Conservation (phyloP, 2,329 filamentous ascomycete species). For the Colletotrichum sp. region DNA sequence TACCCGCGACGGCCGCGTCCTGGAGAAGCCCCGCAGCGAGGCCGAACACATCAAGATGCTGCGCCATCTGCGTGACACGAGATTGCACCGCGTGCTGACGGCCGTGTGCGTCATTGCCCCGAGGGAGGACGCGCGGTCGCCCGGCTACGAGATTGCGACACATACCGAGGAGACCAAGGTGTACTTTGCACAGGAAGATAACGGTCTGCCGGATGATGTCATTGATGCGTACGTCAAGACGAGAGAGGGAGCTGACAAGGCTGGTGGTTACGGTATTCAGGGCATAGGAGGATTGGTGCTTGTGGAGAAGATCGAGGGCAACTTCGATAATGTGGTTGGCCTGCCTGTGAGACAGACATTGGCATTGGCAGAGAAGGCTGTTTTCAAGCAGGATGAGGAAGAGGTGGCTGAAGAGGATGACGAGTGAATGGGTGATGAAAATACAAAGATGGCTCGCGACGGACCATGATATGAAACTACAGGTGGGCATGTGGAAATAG, state of each 20-base stretch:
- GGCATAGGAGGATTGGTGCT: slow-evolving; percentile 85
- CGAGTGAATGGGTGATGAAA: slow-evolving; percentile 33
- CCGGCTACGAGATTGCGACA: slow-evolving; percentile 83
- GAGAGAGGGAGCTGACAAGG: slow-evolving; percentile 93
- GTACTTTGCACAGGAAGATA: slow-evolving; percentile 73
- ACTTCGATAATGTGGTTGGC: slow-evolving; percentile 93
- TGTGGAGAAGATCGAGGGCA: slow-evolving; percentile 87
- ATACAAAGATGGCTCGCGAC: neutral
- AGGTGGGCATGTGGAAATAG: neutral
- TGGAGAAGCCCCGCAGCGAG: slow-evolving; percentile 90
- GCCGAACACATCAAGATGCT: slow-evolving; percentile 86
- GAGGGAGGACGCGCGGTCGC: slow-evolving; percentile 77
- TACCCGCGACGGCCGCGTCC: slow-evolving; percentile 72
- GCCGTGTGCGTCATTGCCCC: slow-evolving; percentile 85
- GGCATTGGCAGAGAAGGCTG: slow-evolving; percentile 85
- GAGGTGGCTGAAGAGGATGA: slow-evolving; percentile 56
- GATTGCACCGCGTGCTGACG: slow-evolving; percentile 83
- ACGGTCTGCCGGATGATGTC: slow-evolving; percentile 75
- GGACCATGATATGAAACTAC: neutral
- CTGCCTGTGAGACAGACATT: slow-evolving; percentile 81
- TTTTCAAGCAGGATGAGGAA: slow-evolving; percentile 74
- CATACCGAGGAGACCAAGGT: slow-evolving; percentile 91
- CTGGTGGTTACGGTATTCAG: slow-evolving; percentile 94
- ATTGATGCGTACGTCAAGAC: slow-evolving; percentile 81
- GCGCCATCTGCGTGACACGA: slow-evolving; percentile 77